Conservation (phyloP, 306 rosid genomes). For the Benincasa hispida region DNA sequence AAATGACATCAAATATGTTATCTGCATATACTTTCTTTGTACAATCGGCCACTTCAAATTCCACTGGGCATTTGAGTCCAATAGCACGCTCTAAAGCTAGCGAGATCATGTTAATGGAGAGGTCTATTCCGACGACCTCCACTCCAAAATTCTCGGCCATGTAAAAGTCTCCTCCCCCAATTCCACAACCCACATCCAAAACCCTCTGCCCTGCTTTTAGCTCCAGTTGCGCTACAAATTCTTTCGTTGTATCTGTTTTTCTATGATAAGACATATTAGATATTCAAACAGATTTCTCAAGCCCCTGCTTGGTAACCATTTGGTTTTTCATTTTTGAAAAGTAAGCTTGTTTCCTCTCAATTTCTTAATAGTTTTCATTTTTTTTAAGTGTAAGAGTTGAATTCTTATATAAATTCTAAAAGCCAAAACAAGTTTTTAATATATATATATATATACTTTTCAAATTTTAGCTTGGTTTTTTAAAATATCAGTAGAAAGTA, state of each 20-base stretch:
- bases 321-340: no score
- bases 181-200: conserved; percentile 94
- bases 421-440: no score
- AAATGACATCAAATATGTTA: conserved; percentile 63
- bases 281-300: no score
- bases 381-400: no score
- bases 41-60: conserved; percentile 93
- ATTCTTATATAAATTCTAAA: no score
- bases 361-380: no score
- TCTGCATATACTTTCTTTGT: conserved; percentile 56
- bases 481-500: no score
- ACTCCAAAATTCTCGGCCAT: conserved; percentile 74
- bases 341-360: no score
- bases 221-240: conserved; percentile 64
- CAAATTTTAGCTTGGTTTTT: no score
- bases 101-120: conserved; percentile 86
- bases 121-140: conserved; percentile 86
- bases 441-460: no score
- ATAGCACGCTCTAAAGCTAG: conserved; percentile 77
- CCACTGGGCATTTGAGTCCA: conserved; percentile 62
- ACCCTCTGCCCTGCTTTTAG: conserved; percentile 76
- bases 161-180: conserved; percentile 92
- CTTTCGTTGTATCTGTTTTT: conserved; percentile 67
- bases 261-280: no score
- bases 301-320: no score